Evolutionary conservation across 768 basidiomycete species (phyloP).

Genomic region (Strobilomyces dryophilus): DNA sequence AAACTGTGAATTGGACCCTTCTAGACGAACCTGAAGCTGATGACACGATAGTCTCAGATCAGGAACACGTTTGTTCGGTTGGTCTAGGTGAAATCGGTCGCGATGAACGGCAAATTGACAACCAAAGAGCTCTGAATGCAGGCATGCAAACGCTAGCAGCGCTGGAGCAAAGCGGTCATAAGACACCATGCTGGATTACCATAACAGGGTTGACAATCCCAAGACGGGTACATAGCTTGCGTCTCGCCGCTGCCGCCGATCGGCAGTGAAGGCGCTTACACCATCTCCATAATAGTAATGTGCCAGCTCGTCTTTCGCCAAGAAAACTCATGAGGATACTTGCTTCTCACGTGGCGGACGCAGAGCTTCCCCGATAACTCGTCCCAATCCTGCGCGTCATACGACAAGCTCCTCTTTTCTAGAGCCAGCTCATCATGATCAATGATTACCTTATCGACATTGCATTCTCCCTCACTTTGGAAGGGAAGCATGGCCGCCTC

Average conservation of each 20-base stretch:
- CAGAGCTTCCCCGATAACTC: constrained; percentile 29
- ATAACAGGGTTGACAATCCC: neutral
- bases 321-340: constrained; percentile 21
- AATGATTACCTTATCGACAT: constrained; percentile 19
- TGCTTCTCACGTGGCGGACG: constrained; percentile 19
- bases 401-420: constrained; percentile 6
- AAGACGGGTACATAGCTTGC: neutral
- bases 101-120: too few species aligned
- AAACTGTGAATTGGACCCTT: too few species aligned
- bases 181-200: neutral
- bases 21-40: too few species aligned
- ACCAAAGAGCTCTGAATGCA: too few species aligned
- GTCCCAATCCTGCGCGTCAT: constrained; percentile 31
- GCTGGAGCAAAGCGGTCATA: too few species aligned
- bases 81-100: too few species aligned
- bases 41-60: too few species aligned
- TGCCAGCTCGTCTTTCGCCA: constrained; percentile 22
- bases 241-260: too few species aligned
- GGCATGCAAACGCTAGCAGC: too few species aligned
- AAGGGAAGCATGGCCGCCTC: constrained; percentile 21
- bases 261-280: constrained; percentile 6
- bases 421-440: constrained; percentile 21
- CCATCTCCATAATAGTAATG: constrained; percentile 24
- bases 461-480: constrained; percentile 10
- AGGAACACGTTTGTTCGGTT: too few species aligned